Conservation (phyloP, 2,329 filamentous ascomycete genomes). For the Herpotrichia juniperi region DNA sequence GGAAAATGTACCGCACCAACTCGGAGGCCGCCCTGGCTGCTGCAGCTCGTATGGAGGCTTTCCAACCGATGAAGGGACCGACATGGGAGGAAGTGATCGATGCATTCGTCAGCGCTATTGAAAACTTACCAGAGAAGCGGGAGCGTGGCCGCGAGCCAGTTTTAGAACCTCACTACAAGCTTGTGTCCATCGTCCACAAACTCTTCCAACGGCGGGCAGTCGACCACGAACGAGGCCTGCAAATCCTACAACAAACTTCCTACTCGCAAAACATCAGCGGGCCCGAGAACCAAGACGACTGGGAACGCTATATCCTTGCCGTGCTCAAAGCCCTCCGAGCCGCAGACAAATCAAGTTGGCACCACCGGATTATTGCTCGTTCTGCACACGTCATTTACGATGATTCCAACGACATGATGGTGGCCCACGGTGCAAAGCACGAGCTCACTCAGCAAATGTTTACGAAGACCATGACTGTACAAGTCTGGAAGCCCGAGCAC, state of each 20-base stretch:
- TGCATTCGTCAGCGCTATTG: conserved; percentile 64
- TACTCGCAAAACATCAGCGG: conserved; percentile 60
- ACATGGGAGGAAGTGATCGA: conserved; percentile 58
- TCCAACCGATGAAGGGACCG: conserved; percentile 26
- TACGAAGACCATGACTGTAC: conserved; percentile 92
- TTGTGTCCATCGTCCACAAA: conserved; percentile 82
- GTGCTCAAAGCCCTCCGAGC: conserved; percentile 64
- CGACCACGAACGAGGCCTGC: conserved; percentile 52
- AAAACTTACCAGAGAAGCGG: conserved; percentile 64
- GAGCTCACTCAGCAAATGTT: conserved; percentile 85
- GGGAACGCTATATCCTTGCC: conserved; percentile 67
- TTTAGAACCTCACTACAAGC: conserved; percentile 91
- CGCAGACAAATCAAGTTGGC: conserved; percentile 93
- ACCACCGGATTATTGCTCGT: conserved; percentile 86
- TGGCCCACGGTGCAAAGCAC: conserved; percentile 69
- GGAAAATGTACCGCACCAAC: conserved; percentile 69
- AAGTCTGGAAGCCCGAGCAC: conserved; percentile 92
- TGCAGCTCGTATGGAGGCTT: conserved; percentile 36
- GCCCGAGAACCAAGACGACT: conserved; percentile 58
- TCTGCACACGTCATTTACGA: conserved; percentile 69
- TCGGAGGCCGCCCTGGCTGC: conserved; percentile 43
- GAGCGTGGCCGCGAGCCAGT: conserved; percentile 75
- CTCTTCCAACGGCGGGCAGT: conserved; percentile 65
- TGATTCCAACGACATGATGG: conserved; percentile 57
- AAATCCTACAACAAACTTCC: conserved; percentile 58